These are phyloP conservation scores for Cephaloascus fragrans DNA, from an alignment of 805 yeast species.

Conservation along the genomic window DNA sequence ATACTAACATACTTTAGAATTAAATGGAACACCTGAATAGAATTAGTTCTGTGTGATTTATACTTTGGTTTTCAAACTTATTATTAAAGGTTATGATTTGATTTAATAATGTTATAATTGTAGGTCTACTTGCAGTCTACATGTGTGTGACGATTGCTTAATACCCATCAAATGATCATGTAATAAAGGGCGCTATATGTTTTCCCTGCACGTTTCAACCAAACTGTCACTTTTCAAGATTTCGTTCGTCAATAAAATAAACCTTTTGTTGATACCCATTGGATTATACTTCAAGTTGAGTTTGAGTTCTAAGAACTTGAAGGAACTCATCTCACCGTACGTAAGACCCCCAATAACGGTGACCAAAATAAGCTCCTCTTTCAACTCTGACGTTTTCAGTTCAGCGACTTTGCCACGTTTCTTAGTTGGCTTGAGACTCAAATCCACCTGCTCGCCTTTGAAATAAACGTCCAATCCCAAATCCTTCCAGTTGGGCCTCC, in stretches of 20 bases:
- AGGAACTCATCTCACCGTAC: conserved; percentile 69
- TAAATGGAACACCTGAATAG: no score
- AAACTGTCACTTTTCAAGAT: conserved; percentile 26
- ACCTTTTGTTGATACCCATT: conserved; percentile 17
- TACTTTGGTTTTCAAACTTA: background rate
- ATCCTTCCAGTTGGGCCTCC: conserved; percentile 35
- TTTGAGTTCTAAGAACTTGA: conserved; percentile 48
- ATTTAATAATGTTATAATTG: no score
- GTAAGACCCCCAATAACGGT: conserved; percentile 81
- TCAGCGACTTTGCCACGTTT: conserved; percentile 11
- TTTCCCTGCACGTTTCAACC: conserved; percentile 6
- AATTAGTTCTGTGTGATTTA: no score
- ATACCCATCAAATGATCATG: no score
- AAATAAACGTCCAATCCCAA: conserved; percentile 28
- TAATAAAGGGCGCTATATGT: no score
- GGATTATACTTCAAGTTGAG: conserved; percentile 10
- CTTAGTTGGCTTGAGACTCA: conserved; percentile 20
- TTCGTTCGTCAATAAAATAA: conserved; percentile 34
- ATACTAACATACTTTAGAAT: no score
- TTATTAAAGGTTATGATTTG: background rate
- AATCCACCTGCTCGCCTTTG: conserved; percentile 27
- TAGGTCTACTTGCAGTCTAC: no score
- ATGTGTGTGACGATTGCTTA: no score
- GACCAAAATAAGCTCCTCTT: conserved; percentile 25
- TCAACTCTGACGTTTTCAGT: conserved; percentile 5